A percentile compares a stretch with the other conserved stretches of the same genome.
Conservation (phyloP, 2,329 filamentous ascomycete species). For the Fonsecaea monophora region DNA sequence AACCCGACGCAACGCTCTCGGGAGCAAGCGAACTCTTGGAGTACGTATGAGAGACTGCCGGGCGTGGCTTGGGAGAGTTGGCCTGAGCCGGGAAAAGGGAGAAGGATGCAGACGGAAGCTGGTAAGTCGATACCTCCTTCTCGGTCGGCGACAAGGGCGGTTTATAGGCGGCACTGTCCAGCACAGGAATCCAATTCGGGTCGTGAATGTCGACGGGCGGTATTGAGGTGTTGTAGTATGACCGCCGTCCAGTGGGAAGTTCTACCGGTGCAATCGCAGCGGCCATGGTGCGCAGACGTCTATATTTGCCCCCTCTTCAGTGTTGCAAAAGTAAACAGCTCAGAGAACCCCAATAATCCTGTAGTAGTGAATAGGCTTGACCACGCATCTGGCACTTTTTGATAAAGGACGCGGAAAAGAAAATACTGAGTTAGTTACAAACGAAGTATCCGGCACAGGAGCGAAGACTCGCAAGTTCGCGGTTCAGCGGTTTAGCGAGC, state of each 20-base stretch:
- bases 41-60: slow-evolving; percentile 31
- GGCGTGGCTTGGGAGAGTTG: slow-evolving; percentile 31
- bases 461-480: background rate
- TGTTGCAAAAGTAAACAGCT: background rate
- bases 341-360: slow-evolving; percentile 2
- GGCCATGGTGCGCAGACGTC: slow-evolving; percentile 29
- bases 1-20: slow-evolving; percentile 25
- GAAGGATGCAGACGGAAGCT: slow-evolving; percentile 27
- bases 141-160: slow-evolving; percentile 28
- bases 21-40: slow-evolving; percentile 36
- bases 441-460: background rate
- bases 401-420: background rate
- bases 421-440: background rate
- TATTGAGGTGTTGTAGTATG: slow-evolving; percentile 31
- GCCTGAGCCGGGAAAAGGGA: slow-evolving; percentile 32
- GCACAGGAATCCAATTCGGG: slow-evolving; percentile 39
- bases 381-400: slow-evolving; percentile 4
- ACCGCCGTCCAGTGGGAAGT: slow-evolving; percentile 36
- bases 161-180: slow-evolving; percentile 31
- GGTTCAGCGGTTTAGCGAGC: slow-evolving; percentile 9
- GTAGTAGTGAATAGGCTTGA: background rate
- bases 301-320: background rate
- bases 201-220: slow-evolving; percentile 36
- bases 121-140: slow-evolving; percentile 30
- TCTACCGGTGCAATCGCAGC: slow-evolving; percentile 33